Base-by-base conservation (phyloP, 768 basidiomycete species). In the Xerocomellus intermedius region DNA sequence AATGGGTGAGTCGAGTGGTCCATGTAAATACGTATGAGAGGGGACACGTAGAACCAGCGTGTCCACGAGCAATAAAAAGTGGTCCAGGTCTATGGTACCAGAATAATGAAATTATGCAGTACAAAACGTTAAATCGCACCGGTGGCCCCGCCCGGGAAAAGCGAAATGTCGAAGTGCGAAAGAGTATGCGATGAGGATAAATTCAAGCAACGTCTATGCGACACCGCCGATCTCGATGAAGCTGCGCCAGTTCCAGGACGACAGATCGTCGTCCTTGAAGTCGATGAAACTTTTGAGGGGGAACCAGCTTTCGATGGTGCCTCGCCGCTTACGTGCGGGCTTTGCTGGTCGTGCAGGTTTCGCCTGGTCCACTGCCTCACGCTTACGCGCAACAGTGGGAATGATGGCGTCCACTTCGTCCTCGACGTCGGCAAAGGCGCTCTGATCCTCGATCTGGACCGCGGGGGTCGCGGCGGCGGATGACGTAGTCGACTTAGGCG, bases 221-320 rank as follows among this genome's bases (percentile, higher is more conserved):
- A 70, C 62, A 16, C 69, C 73, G 14, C 77, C 73, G 16, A 86
- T 78, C 65, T 86, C 80, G 61, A 87, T 80, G 64, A 86, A 82
- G 69, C 82, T 84, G 59, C 83, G 73, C 84, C 84, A 86, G 50
- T 75, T 76, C 73, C 82, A 80, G 5, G 73, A 69, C 22, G 73
- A 66, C n/a, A 63, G 55, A 28, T 77, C 72, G 24, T 80, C 78
- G 35, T 82, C 81, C 52, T 75, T 76, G 47, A 87, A 70, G 63
- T 87, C 84, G 52, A 87, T 86, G 69, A 87, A 87, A 59, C 83
- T 85, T 57, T 77, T 77, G 43, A 86, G 72, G 0, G 81, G 79
- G 56, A 85, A 79, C 77, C 82, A 80, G 30, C 74, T 73, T 42
- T 78, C 76, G 39, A 78, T 48, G 16, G 83, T 84, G 42, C 74